Base-by-base conservation (phyloP, 2,329 filamentous ascomycete species). In the Penicillium sp. region DNA sequence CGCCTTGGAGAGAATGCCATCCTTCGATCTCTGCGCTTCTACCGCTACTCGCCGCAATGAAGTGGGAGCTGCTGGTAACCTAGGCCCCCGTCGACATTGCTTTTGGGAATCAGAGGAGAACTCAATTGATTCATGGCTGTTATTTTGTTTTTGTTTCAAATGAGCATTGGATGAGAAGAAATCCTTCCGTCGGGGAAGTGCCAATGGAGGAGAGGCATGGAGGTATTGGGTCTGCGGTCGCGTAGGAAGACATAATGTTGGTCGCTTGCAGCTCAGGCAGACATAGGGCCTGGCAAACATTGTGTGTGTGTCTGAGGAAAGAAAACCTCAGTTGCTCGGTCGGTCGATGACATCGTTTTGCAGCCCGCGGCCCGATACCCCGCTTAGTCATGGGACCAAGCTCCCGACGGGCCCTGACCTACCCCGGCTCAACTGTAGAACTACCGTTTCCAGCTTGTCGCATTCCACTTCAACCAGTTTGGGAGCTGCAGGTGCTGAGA, bases 31-130 rank as follows among this genome's bases (percentile, higher is more conserved):
- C 75, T 96, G 91, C 17, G 92, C 91, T 66, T 94, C 91, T 17
- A 91, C 88, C 31, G 92, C 91, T 12, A 96, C 91, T 56, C 91
- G 84, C 53, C 93, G 86, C 31, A 97, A 79, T 2, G 90, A 94
- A 59, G 87, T 88, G 62, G 91, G 89, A 42, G 84, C 77, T 25
- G 80, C 78, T 4, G 82, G 77, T 25, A 77, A 76, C 58, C 82
- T 74, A n/a, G 72, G 67, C 7, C 73, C 70, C 60, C 83, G 82
- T 54, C 80, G 78, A 66, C 78, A 80, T 64, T 75, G 68, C 17
- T 73, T 71, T 42, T 70, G 69, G 4, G 57, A 47, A 36, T 70
- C 66, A 16, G 54, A 35, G 16, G 53, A 35, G 16, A 50, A 37
- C 19, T 65, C 62, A 17, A 57, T 55, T 6, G 58, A 42, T 5